These are phyloP conservation scores for Candida jianshihensis DNA, from an alignment of 805 yeast species.

Conservation along the genomic window DNA sequence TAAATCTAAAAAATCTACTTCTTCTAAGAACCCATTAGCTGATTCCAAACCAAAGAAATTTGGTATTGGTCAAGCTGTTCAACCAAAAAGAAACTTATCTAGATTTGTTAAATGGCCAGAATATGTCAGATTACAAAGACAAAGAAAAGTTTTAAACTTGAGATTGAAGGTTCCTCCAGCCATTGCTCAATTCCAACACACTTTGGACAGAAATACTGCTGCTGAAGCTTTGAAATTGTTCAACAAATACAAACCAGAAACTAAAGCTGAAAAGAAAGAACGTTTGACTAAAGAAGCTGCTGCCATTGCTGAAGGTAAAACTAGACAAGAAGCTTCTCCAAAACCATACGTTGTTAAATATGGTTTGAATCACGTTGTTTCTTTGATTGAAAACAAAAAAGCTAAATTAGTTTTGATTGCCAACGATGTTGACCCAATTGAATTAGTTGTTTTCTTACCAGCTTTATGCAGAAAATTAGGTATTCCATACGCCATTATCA, in stretches of 20 bases:
- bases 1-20: constrained; percentile 48
- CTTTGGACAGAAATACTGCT: constrained; percentile 98
- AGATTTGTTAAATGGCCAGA: constrained; percentile 99
- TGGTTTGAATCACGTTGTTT: constrained; percentile 99
- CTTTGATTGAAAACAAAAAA: constrained; percentile 96
- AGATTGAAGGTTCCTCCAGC: constrained; percentile 99
- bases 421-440: constrained; percentile 98
- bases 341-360: constrained; percentile 96
- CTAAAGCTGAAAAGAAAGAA: constrained; percentile 95
- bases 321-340: constrained; percentile 92
- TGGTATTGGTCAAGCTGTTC: constrained; percentile 95
- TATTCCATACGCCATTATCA: constrained; percentile 96
- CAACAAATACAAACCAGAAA: constrained; percentile 99
- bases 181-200: constrained; percentile 91
- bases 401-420: constrained; percentile 96
- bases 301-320: constrained; percentile 96
- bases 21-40: constrained; percentile 75
- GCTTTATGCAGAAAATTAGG: constrained; percentile 99
- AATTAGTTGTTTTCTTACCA: constrained; percentile 94
- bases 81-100: constrained; percentile 92
- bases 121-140: constrained; percentile 97
- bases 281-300: constrained; percentile 98
- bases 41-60: constrained; percentile 87
- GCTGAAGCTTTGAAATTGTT: constrained; percentile 93
- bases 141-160: constrained; percentile 89